Evolutionary conservation across 1,284 basidiomycete species (phyloP).

Genomic region (Xerocomus amazonicus): DNA sequence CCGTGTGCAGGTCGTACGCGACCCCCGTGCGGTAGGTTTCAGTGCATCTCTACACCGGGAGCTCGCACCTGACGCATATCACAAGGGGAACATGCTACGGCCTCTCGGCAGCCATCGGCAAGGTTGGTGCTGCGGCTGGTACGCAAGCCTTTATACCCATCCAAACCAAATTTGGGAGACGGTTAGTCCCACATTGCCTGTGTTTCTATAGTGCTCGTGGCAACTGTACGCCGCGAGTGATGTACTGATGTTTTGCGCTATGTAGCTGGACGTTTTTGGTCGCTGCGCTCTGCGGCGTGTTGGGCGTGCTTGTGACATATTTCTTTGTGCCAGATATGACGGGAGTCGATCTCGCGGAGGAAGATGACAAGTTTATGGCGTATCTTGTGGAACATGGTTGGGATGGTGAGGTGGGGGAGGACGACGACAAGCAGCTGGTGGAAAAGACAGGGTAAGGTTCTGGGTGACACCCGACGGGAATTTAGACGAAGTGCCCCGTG

Average conservation of each 20-base stretch:
- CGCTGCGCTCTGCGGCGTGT: conserved; percentile 60
- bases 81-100: conserved; percentile 66
- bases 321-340: conserved; percentile 71
- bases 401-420: conserved; percentile 66
- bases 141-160: conserved; percentile 78
- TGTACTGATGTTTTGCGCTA: background rate
- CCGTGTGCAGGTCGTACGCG: conserved; percentile 50
- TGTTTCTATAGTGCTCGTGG: background rate
- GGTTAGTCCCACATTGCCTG: conserved; percentile 30
- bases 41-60: background rate
- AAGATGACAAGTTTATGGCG: conserved; percentile 58
- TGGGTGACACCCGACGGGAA: too few relatives aligned
- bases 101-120: conserved; percentile 69
- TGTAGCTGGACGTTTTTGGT: conserved; percentile 68
- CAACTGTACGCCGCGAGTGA: background rate
- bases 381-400: conserved; percentile 65
- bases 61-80: background rate
- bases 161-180: conserved; percentile 61
- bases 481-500: too few relatives aligned
- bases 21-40: conserved; percentile 55
- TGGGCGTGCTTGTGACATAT: conserved; percentile 62
- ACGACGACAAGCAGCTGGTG: conserved; percentile 39
- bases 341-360: conserved; percentile 61
- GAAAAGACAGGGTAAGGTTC: too few relatives aligned
- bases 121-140: conserved; percentile 73